Percentiles rank a stretch among this genome's conserved stretches.
phyloP scores from a whole-genome alignment of 768 basidiomycete genomes.

The Nidularia sp. region DNA sequence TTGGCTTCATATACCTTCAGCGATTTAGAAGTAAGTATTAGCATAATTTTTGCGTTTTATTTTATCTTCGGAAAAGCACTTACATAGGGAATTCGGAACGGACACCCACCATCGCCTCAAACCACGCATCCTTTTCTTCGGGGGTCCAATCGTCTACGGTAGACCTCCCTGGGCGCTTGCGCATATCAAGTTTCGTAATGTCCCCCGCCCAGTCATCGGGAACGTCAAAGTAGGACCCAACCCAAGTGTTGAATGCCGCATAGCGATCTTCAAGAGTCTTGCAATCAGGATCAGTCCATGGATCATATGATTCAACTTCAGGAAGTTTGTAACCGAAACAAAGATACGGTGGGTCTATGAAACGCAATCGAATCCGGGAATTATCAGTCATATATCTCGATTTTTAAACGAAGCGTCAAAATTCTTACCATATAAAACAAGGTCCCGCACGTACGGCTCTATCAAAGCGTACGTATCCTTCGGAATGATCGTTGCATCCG shows the following conservation, averaged over 20 bases:
- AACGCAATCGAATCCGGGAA: no score
- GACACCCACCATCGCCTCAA: constrained; percentile 3
- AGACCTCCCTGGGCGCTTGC: constrained; percentile 8
- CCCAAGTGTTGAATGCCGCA: constrained; percentile 18
- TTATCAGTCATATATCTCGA: no score
- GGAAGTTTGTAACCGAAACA: constrained; percentile 22
- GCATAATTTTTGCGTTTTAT: no score
- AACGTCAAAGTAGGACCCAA: constrained; percentile 22
- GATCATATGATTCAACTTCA: constrained; percentile 10
- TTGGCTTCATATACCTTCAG: no score
- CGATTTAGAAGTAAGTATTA: no score
- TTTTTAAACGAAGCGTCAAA: not conserved
- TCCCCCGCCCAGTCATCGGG: constrained; percentile 12
- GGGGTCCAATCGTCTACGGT: constrained; percentile 15
- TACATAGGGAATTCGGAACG: constrained; percentile 15
- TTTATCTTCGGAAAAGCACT: not conserved
- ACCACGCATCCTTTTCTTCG: constrained; percentile 10
- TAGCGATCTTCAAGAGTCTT: constrained; percentile 17
- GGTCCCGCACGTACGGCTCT: constrained; percentile 21
- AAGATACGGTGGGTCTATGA: constrained; percentile 25
- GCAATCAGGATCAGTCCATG: constrained; percentile 14
- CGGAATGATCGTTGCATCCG: constrained; percentile 15
- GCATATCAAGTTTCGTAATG: constrained; percentile 14
- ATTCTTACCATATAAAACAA: constrained; percentile 27
- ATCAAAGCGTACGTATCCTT: constrained; percentile 14